Evolutionary conservation across 768 basidiomycete genomes (phyloP).

Genomic region (Pleurotus ostreatus): DNA sequence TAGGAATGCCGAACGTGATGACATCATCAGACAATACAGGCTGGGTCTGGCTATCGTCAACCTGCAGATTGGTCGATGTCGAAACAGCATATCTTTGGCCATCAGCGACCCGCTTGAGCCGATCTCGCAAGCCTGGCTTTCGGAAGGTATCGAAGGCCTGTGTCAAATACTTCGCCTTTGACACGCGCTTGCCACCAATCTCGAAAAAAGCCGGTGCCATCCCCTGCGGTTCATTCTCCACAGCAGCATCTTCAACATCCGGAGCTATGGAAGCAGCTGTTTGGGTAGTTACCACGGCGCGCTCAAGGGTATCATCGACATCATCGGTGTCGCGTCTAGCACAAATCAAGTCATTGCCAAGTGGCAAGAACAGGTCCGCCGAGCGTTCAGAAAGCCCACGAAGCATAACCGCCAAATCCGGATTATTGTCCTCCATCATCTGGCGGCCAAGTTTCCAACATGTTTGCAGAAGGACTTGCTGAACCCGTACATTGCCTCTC

Average conservation of each 20-base stretch:
- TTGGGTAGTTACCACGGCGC: background rate
- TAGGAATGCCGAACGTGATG: conserved; percentile 12
- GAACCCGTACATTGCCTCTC: conserved; percentile 25
- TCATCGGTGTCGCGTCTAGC: background rate
- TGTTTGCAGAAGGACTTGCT: conserved; percentile 21
- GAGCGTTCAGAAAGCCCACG: background rate
- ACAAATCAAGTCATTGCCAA: conserved; percentile 9
- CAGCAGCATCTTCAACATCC: conserved; percentile 9
- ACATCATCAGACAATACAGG: background rate
- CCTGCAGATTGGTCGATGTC: too few relatives aligned
- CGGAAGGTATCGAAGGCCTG: background rate
- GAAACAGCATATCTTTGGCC: background rate
- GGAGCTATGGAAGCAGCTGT: background rate
- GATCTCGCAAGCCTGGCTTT: conserved; percentile 5
- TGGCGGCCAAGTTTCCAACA: conserved; percentile 25
- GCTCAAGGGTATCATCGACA: conserved; percentile 1
- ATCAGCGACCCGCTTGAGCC: conserved; percentile 6
- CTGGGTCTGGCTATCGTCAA: background rate
- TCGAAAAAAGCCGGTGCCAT: conserved; percentile 2
- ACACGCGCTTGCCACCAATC: conserved; percentile 7
- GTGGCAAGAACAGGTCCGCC: conserved; percentile 12
- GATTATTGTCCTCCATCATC: conserved; percentile 9
- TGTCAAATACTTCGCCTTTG: conserved; percentile 5
- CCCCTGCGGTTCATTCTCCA: background rate
- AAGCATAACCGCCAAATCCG: conserved; percentile 8